Evolutionary conservation across 2,329 filamentous ascomycete genomes (phyloP).

Genomic region (Botrytis paeoniae): DNA sequence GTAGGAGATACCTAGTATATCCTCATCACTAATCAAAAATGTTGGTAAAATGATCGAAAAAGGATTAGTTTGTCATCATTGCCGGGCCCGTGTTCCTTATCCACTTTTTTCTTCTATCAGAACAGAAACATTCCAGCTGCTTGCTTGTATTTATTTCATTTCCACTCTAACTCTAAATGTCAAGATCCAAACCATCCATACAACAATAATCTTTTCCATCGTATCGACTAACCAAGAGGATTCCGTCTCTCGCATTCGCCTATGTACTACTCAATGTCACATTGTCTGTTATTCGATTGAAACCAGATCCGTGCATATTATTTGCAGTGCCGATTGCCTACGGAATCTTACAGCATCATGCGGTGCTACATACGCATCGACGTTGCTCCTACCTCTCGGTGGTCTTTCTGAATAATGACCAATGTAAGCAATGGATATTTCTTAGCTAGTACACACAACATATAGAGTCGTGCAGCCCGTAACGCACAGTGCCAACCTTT

Average conservation of each 20-base stretch:
- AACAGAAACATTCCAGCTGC: background rate
- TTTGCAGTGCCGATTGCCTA: slow-evolving; percentile 14
- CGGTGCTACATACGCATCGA: slow-evolving; percentile 19
- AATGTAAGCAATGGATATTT: slow-evolving; percentile 15
- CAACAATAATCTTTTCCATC: background rate
- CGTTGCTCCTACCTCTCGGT: slow-evolving; percentile 10
- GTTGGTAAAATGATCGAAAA: background rate
- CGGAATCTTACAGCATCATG: slow-evolving; percentile 20
- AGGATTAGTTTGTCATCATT: background rate
- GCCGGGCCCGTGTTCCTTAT: background rate
- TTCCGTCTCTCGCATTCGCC: slow-evolving; percentile 1
- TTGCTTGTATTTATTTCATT: background rate
- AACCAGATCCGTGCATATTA: slow-evolving; percentile 12
- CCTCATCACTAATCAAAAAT: background rate
- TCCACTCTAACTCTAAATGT: background rate
- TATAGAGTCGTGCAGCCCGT: slow-evolving; percentile 16
- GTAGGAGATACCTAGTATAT: background rate
- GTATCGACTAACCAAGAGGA: background rate
- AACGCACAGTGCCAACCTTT: background rate
- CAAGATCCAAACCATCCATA: background rate
- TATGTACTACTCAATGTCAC: slow-evolving; percentile 9
- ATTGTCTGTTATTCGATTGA: slow-evolving; percentile 11
- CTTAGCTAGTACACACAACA: slow-evolving; percentile 14
- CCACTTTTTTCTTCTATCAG: background rate
- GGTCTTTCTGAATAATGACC: slow-evolving; percentile 14